Conservation (phyloP, 164 flowering plant species). For the Kalanchoe fedtschenkoi region DNA sequence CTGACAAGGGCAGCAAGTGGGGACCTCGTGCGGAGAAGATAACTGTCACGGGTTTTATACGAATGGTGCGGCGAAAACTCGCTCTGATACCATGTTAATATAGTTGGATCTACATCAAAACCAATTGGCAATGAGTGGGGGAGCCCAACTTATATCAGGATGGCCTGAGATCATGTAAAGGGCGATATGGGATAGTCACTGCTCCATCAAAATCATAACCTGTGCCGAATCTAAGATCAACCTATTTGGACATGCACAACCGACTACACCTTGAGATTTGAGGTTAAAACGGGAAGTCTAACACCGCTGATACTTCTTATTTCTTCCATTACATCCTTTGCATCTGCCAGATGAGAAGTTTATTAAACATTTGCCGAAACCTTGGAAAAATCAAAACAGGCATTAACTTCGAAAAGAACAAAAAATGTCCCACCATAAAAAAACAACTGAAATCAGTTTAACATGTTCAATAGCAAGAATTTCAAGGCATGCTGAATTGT, state of each 20-base stretch:
- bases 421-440: neutral
- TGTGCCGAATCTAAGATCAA: neutral
- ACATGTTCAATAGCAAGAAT: neutral
- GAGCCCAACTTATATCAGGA: no score
- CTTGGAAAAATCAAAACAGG: neutral
- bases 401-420: neutral
- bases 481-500: neutral
- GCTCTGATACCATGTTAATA: no score
- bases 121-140: no score
- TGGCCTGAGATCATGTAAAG: no score
- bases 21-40: no score
- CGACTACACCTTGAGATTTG: slow-evolving; percentile 62
- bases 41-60: no score
- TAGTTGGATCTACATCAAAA: no score
- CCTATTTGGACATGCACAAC: neutral
- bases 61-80: no score
- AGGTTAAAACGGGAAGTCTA: slow-evolving; percentile 74
- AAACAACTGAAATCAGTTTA: neutral
- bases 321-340: slow-evolving; percentile 77
- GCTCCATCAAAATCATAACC: neutral
- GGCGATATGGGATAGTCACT: no score
- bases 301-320: slow-evolving; percentile 45
- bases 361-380: neutral
- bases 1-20: no score
- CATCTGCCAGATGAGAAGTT: slow-evolving; percentile 69